A percentile compares a stretch with the other conserved stretches of the same genome.
Conservation (phyloP, 768 basidiomycete genomes). For the Amyloporia xantha region DNA sequence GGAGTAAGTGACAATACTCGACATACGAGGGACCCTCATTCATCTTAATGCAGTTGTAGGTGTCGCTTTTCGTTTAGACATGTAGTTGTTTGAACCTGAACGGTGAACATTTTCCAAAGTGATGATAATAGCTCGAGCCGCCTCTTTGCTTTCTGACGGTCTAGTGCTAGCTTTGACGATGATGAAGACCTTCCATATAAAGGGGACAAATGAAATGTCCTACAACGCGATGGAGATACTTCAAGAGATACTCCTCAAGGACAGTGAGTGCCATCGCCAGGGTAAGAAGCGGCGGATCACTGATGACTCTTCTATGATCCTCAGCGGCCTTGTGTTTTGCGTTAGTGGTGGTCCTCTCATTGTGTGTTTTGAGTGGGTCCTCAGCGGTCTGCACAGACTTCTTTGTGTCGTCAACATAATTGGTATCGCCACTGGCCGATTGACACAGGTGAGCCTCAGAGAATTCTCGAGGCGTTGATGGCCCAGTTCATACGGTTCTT, state of each 20-base stretch:
- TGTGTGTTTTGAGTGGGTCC: background rate
- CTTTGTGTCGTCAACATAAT: background rate
- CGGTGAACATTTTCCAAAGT: background rate
- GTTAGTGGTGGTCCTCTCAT: background rate
- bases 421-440: background rate
- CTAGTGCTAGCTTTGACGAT: background rate
- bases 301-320: background rate
- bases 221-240: background rate
- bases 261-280: background rate
- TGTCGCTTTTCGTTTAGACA: background rate
- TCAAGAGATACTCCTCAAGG: background rate
- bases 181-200: background rate
- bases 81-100: background rate
- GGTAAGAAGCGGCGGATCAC: too few relatives aligned
- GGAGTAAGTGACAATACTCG: background rate
- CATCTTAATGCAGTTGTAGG: background rate
- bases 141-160: background rate
- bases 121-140: background rate
- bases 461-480: background rate
- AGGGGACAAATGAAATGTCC: background rate
- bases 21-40: background rate
- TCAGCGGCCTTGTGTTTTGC: background rate
- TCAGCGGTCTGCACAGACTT: background rate
- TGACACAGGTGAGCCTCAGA: background rate
- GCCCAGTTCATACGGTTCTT: background rate